phyloP scores from a whole-genome alignment of 1,284 basidiomycete species.

The Pholiota adiposa region DNA sequence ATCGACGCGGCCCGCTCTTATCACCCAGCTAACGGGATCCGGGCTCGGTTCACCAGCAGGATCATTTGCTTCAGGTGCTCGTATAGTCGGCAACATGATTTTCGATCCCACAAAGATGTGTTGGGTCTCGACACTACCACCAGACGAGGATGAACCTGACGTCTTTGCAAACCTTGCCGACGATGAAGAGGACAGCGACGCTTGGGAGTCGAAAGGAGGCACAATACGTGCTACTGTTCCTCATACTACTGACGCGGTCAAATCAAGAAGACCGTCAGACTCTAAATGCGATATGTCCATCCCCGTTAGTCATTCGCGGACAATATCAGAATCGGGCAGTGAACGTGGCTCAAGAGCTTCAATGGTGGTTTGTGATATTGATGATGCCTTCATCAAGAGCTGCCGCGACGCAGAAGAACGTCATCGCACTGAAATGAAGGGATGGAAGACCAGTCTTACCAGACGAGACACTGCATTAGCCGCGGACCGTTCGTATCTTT shows the following conservation, averaged over 20 bases:
- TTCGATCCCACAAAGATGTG: conserved; percentile 95
- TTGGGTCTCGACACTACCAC: conserved; percentile 85
- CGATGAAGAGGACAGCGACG: conserved; percentile 77
- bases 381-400: conserved; percentile 70
- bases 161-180: conserved; percentile 90
- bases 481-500: conserved; percentile 65
- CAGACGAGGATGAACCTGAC: conserved; percentile 92
- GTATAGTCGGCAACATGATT: conserved; percentile 96
- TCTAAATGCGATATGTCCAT: conserved; percentile 50
- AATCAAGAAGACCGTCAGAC: conserved; percentile 39
- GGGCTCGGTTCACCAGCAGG: conserved; percentile 80
- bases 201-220: conserved; percentile 71
- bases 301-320: conserved; percentile 65
- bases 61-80: conserved; percentile 75
- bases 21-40: conserved; percentile 86
- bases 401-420: conserved; percentile 80
- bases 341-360: conserved; percentile 77
- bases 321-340: conserved; percentile 73
- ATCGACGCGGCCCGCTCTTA: conserved; percentile 92
- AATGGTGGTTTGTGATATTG: conserved; percentile 73
- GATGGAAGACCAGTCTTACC: conserved; percentile 66
- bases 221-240: conserved; percentile 73
- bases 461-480: conserved; percentile 48
- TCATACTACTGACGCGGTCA: conserved; percentile 40
- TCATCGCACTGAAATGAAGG: conserved; percentile 81